These are phyloP conservation scores for Isatis lusitanica DNA, from an alignment of 441 rosid species.

Conservation along the genomic window DNA sequence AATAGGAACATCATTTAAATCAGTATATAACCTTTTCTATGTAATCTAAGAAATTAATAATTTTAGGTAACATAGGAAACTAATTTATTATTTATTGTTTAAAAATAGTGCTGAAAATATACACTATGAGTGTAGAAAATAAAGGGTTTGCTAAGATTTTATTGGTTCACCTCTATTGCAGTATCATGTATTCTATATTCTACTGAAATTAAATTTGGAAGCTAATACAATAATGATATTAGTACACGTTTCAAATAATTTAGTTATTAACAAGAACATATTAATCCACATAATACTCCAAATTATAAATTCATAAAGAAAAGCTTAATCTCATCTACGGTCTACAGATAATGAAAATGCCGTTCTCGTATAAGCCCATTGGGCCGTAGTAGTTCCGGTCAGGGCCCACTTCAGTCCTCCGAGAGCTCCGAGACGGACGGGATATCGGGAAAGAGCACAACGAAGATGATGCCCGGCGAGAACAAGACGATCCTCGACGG, in stretches of 20 bases:
- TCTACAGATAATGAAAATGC: not conserved
- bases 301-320: too few relatives aligned
- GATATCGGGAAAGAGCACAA: not conserved
- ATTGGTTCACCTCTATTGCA: not conserved
- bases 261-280: too few relatives aligned
- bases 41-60: not conserved
- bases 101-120: not conserved
- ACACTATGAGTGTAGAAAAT: not conserved
- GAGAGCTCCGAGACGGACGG: constrained; percentile 25
- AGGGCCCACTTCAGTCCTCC: not conserved
- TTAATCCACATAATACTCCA: too few relatives aligned
- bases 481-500: constrained; percentile 74
- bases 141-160: not conserved
- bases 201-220: too few relatives aligned
- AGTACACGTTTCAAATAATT: too few relatives aligned
- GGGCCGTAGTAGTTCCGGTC: not conserved
- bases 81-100: too few relatives aligned
- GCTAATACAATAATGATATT: too few relatives aligned
- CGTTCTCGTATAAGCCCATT: constrained; percentile 25
- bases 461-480: constrained; percentile 61
- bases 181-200: too few relatives aligned
- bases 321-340: too few relatives aligned
- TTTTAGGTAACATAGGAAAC: not conserved
- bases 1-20: not conserved
- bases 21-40: too few relatives aligned